These are phyloP conservation scores for Ophiognomonia clavigignenti-juglandacearum DNA, from an alignment of 2,329 filamentous ascomycete species.

Conservation along the genomic window DNA sequence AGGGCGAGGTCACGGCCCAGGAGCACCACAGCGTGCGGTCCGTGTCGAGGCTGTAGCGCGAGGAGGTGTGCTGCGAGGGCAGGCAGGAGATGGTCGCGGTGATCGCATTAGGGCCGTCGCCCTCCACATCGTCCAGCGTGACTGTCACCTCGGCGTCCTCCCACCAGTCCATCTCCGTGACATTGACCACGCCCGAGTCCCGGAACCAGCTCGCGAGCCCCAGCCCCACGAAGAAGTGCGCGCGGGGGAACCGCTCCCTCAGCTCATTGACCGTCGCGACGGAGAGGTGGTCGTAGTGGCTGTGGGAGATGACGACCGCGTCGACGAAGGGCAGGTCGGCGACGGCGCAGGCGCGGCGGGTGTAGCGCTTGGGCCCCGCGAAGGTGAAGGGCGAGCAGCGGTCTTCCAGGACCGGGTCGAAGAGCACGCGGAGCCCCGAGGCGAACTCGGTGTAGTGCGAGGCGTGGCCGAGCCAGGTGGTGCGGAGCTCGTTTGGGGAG, in stretches of 20 bases:
- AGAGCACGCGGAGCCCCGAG: slow-evolving; percentile 77
- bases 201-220: slow-evolving; percentile 82
- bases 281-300: slow-evolving; percentile 89
- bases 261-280: slow-evolving; percentile 70
- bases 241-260: slow-evolving; percentile 65
- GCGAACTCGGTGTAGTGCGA: slow-evolving; percentile 93
- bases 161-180: slow-evolving; percentile 96
- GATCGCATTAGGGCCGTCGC: slow-evolving; percentile 51
- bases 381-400: slow-evolving; percentile 74
- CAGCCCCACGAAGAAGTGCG: slow-evolving; percentile 83
- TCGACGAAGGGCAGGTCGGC: slow-evolving; percentile 74
- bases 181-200: slow-evolving; percentile 62
- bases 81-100: slow-evolving; percentile 70
- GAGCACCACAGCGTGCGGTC: slow-evolving; percentile 80
- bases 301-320: slow-evolving; percentile 78
- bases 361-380: slow-evolving; percentile 72
- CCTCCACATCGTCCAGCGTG: slow-evolving; percentile 22
- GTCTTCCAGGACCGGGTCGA: slow-evolving; percentile 89
- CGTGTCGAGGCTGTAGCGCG: slow-evolving; percentile 63
- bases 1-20: slow-evolving; percentile 66
- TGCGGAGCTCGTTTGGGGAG: slow-evolving; percentile 64
- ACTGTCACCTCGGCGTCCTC: slow-evolving; percentile 72
- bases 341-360: slow-evolving; percentile 69
- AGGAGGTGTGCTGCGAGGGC: slow-evolving; percentile 79
- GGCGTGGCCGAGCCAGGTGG: slow-evolving; percentile 93